Evolutionary conservation across 2,329 filamentous ascomycete species (phyloP), one percentile per base, ranked within the genome.

Genomic region (Hymenotorrendiella dingleyae): DNA sequence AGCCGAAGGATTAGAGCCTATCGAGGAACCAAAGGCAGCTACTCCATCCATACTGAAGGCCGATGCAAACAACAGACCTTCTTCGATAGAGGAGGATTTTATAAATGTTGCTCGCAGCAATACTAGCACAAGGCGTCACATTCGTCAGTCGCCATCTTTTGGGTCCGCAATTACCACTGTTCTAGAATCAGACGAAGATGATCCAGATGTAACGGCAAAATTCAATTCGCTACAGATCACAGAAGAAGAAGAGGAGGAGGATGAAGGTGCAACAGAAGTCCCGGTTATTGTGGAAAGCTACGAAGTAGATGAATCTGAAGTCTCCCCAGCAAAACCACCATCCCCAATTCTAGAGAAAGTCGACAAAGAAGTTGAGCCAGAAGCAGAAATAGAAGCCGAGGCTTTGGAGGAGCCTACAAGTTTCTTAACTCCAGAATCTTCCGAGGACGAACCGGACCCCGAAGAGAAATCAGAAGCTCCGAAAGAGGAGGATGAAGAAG

Each of bases 161-260:
- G 83, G 86, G 36, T 87, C 82, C 40, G 76, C 82, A 4, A 84
- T 95, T 16, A 80, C 82, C 1, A 93, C 87, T 0, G 88, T 94
- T 11, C 74, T 87, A 26, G 88, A 94, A 61, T 80, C 87, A 37
- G 82, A 86, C 42, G 88, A 94, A 56, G 89, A 94, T 47, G 79
- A 84, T 55, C 66, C 67, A 2, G 67, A 70, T 19, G 62, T 74
- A 17, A 64, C 69, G 16, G 65, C 65, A 42, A 72, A 64, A 52
- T 54, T 79, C 36, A 67, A 61, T 44, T 60, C 61, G 22, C 64
- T 78, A 60, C 67, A 67, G 23, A 66, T 79, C 30, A 65, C 70
- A 21, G 64, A 69, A 21, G 64, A 69, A 22, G 44, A 42, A 20
- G 44, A 39, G 35, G 67, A 68, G 36, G 55, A 63, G 34, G 53